Base-by-base conservation (phyloP, 495 filamentous ascomycete species). In the Cercophora newfieldiana region DNA sequence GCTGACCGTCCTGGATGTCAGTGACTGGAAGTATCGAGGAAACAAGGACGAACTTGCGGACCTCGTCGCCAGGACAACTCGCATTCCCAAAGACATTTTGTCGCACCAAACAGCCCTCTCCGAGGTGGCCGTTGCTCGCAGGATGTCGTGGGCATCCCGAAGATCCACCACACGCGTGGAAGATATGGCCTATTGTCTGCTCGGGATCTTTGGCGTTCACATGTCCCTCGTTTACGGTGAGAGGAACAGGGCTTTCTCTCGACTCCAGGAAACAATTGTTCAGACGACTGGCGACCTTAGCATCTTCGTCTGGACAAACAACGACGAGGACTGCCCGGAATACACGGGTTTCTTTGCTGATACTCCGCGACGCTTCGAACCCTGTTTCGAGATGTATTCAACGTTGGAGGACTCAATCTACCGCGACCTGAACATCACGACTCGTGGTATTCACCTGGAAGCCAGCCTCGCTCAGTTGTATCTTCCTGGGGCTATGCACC, bases 141-240 rank as follows among this genome's bases (percentile, higher is more conserved):
- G 54, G 54, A 57, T 57, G 54, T 57, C 54, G 12, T 57, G 54
- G 54, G 54, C 25, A 1, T 22, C 54, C 16, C 18, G 18, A 1
- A 24, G 54, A n/a, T 7, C 2, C 22, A 57, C 26, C 1, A 57
- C 54, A 14, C 54, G 54, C 3, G 54, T 30, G 4, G 54, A 57
- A 30, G 54, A 57, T 18, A 57, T 30, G 18, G 25, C 54, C 21
- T 57, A 57, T 25, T 57, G 54, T 18, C 22, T 57, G 22, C 16
- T 57, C 12, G 54, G 54, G 16, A 28, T 57, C 6, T 57, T 57
- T n/a, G 54, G 30, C 7, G 54, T 57, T n/a, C 22, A 30, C 54
- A 57, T 57, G 54, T 26, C 54, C 18, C 25, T 57, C 3, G 30
- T 57, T n/a, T 57, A 57, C 26, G 54, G 54, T n/a, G 54, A 57